Evolutionary conservation across 495 filamentous ascomycete species (phyloP), one percentile per base, ranked within the genome.

Genomic region (Hypoxylon intermedium): DNA sequence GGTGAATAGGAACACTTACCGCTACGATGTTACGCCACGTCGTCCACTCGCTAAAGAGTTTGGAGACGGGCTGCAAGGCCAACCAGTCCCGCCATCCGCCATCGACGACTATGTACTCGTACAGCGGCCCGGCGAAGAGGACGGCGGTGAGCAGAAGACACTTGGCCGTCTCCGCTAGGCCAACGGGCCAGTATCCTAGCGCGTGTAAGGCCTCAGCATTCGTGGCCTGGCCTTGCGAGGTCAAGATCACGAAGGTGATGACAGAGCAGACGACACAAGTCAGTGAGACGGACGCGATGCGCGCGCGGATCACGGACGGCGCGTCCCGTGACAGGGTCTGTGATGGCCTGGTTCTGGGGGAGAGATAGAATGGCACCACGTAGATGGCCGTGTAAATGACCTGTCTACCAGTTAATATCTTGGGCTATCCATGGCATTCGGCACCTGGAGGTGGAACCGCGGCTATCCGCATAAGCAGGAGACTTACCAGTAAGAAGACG

Each of bases 331-430:
- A 89, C 15, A 96, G 83, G 46, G 81, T 84, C n/a, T 84, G 82
- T 1, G 91, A 92, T 2, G 93, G 92, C 15, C 92, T 87, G 5
- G 92, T 94, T 23, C 83, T 78, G 5, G 83, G 65, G 18, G 87
- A 94, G 59, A 93, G 75, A 75, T 98, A 98, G 80, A 98, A 91
- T 26, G 94, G 92, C 26, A 90, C 75, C 74, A 98, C 91, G 78
- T 97, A 98, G 77, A 89, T 71, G 54, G 91, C 68, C 3, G 92
- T 96, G 71, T 93, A 91, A 52, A 87, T 70, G 49, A 92, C 72
- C 84, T 93, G 47, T 16, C 61, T 33, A 16, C 13, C 21, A 9
- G 31, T 67, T 53, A 62, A 50, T 59, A 28, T 21, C 13, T 37
- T 15, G 31, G 31, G 12, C 12, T 11, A 12, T 34, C 31, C 9